Conservation (phyloP, 305 asterid species). For the Lippia alba region DNA sequence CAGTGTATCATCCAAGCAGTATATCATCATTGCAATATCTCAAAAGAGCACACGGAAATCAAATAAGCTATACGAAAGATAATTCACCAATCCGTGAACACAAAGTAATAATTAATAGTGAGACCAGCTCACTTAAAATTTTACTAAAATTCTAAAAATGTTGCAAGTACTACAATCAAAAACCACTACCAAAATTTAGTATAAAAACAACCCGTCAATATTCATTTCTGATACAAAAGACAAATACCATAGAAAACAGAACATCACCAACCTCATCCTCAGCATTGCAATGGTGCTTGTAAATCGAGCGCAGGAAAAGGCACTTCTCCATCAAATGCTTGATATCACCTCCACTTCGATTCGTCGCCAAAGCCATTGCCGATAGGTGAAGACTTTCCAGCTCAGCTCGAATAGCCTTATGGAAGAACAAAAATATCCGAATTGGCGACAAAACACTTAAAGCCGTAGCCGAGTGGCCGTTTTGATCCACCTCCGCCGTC, state of each 20-base stretch:
- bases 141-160: not conserved
- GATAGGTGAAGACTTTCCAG: slow-evolving; percentile 64
- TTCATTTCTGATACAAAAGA: not conserved
- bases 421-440: slow-evolving; percentile 65
- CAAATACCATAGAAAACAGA: not conserved
- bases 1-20: not conserved
- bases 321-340: slow-evolving; percentile 57
- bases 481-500: slow-evolving; percentile 43
- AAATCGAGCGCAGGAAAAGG: slow-evolving; percentile 63
- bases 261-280: slow-evolving; percentile 67
- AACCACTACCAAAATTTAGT: not conserved
- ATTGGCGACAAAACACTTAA: slow-evolving; percentile 58
- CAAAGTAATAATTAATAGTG: not conserved
- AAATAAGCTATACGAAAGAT: not conserved
- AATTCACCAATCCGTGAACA: not conserved
- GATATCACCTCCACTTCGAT: slow-evolving; percentile 47
- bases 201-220: not conserved
- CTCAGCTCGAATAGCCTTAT: slow-evolving; percentile 70
- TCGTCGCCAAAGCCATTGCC: slow-evolving; percentile 65
- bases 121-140: slow-evolving; percentile 2
- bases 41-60: slow-evolving; percentile 4
- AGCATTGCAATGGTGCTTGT: slow-evolving; percentile 80
- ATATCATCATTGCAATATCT: slow-evolving; percentile 1
- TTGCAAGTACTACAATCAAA: not conserved
- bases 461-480: slow-evolving; percentile 39